phyloP scores from a whole-genome alignment of 345 rosid species.

The Erysimum cheiranthoides region DNA sequence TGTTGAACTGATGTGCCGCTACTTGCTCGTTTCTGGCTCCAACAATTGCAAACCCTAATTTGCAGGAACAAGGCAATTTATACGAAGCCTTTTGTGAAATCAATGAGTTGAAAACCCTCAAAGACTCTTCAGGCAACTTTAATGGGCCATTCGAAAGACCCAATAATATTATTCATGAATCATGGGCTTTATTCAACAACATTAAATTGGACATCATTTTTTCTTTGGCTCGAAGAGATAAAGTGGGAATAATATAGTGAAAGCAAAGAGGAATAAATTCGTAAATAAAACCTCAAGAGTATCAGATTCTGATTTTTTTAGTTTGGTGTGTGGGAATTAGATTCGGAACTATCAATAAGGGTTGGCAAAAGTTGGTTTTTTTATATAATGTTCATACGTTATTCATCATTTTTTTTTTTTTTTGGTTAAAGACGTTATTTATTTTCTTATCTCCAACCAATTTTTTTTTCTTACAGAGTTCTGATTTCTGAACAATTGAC shows the following conservation, averaged over 20 bases:
- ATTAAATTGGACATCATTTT: neutral
- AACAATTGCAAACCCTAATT: conserved; percentile 28
- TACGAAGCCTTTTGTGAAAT: neutral
- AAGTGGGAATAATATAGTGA: conserved; percentile 21
- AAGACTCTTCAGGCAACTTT: neutral
- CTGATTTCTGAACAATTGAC: no score
- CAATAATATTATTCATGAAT: neutral
- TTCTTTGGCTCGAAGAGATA: neutral
- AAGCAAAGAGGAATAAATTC: conserved; percentile 42
- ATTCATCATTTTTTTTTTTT: no score
- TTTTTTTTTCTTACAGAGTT: no score
- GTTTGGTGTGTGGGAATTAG: conserved; percentile 40
- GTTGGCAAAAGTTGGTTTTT: conserved; percentile 1
- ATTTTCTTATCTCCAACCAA: no score
- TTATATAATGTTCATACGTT: no score
- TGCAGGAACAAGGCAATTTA: neutral
- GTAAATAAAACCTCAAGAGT: conserved; percentile 21
- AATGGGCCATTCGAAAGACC: conserved; percentile 36
- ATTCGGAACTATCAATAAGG: conserved; percentile 40
- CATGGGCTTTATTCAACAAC: conserved; percentile 12
- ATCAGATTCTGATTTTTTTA: conserved; percentile 36
- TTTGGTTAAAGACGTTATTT: no score
- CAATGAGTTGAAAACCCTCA: neutral
- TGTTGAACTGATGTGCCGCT: conserved; percentile 27
- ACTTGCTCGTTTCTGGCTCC: conserved; percentile 30